These are phyloP conservation scores for Gonium pectorale DNA, from an alignment of 139 green algal species.

Conservation along the genomic window DNA sequence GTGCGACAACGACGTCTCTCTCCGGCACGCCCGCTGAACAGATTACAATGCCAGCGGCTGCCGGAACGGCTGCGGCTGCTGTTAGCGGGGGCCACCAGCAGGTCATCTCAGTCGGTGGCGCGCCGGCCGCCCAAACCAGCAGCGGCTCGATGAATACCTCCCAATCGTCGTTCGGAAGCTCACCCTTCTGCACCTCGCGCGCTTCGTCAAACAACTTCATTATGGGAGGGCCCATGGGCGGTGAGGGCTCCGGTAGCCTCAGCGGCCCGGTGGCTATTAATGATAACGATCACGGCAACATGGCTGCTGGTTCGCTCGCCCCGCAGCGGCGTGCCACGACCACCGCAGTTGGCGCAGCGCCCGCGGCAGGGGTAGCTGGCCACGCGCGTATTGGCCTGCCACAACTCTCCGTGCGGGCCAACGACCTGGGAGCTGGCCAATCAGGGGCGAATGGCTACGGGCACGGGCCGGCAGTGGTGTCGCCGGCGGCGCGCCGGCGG, in stretches of 20 bases:
- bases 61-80: background rate
- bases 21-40: background rate
- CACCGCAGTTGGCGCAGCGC: too few species aligned
- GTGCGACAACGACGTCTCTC: background rate
- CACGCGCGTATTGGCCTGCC: constrained; percentile 31
- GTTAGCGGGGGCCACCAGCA: background rate
- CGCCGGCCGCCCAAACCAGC: background rate
- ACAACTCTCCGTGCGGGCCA: constrained; percentile 2
- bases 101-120: background rate
- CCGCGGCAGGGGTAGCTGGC: too few species aligned
- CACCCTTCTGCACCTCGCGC: constrained; percentile 20
- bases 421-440: background rate
- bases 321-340: too few species aligned
- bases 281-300: too few species aligned
- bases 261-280: too few species aligned
- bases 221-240: background rate
- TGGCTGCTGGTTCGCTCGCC: too few species aligned
- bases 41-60: too few species aligned
- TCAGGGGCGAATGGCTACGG: constrained; percentile 8
- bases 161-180: background rate
- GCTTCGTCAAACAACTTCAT: constrained; percentile 38
- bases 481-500: constrained; percentile 6
- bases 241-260: background rate
- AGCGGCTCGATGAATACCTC: background rate
- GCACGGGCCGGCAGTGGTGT: constrained; percentile 28